phyloP scores from a whole-genome alignment of 2,329 filamentous ascomycete species.

The Neonectria coccinea region DNA sequence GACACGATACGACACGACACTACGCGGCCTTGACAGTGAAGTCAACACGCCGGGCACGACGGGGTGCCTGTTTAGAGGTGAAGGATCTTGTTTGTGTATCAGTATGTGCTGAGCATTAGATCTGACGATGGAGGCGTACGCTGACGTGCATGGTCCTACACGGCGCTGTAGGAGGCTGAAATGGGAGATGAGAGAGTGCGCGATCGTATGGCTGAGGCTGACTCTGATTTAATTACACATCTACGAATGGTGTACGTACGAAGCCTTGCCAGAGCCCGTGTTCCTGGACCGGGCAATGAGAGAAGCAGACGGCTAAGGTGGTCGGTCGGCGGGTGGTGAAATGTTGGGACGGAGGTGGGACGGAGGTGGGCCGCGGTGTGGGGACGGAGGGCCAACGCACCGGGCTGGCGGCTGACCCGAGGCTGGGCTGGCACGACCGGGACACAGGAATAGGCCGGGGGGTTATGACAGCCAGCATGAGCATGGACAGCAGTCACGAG shows the following conservation, averaged over 20 bases:
- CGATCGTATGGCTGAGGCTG: constrained; percentile 22
- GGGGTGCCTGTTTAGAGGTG: not conserved
- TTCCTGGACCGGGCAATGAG: not conserved
- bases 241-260: not conserved
- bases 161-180: constrained; percentile 34
- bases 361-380: constrained; percentile 36
- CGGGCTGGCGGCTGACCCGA: constrained; percentile 34
- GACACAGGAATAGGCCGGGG: constrained; percentile 14
- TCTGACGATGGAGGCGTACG: constrained; percentile 26
- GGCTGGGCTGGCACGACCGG: constrained; percentile 32
- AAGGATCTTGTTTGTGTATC: not conserved
- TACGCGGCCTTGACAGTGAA: not conserved
- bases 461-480: not conserved
- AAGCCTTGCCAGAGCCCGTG: not conserved
- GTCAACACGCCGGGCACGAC: not conserved
- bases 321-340: constrained; percentile 31
- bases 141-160: constrained; percentile 45
- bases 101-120: constrained; percentile 3
- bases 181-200: constrained; percentile 30
- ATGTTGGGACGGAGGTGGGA: constrained; percentile 38
- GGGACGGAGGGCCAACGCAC: constrained; percentile 43
- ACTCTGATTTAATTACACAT: not conserved
- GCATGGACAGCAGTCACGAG: not conserved
- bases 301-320: not conserved
- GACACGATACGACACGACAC: constrained; percentile 23